These are phyloP conservation scores for Mycena leptocephala DNA, from an alignment of 768 basidiomycete genomes.

Conservation along the genomic window DNA sequence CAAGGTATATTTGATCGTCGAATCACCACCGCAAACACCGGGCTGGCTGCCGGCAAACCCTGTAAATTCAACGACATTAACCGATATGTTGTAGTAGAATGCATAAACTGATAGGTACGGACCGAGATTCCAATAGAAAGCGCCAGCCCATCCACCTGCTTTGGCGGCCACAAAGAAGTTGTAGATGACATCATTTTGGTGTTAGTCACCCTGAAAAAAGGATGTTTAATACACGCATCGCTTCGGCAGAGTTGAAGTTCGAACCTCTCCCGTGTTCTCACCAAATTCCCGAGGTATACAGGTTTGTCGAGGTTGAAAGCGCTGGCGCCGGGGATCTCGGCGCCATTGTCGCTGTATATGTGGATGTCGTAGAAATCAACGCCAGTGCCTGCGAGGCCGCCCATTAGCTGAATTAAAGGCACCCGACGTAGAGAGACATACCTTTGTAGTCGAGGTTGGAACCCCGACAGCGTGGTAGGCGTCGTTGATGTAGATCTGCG, in stretches of 20 bases:
- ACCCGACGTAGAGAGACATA: slow-evolving; percentile 2
- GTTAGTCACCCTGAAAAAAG: background rate
- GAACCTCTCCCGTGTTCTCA: background rate
- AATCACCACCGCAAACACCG: background rate
- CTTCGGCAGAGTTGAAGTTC: slow-evolving; percentile 1
- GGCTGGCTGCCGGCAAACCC: background rate
- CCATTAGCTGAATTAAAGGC: background rate
- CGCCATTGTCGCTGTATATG: slow-evolving; percentile 2
- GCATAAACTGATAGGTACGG: background rate
- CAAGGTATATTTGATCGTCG: background rate
- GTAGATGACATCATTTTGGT: background rate
- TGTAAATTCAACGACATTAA: background rate
- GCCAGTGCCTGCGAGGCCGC: background rate
- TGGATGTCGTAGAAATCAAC: slow-evolving; percentile 1
- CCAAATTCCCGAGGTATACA: background rate
- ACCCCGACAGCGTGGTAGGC: background rate
- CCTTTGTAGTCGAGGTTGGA: background rate
- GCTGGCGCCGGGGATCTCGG: background rate
- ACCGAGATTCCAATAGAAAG: slow-evolving; percentile 3
- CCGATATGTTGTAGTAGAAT: background rate
- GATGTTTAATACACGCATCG: background rate
- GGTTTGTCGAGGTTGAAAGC: background rate
- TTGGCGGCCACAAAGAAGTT: slow-evolving; percentile 1
- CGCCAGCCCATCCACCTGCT: background rate
- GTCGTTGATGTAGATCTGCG: slow-evolving; percentile 1